phyloP scores from a whole-genome alignment of 2,329 filamentous ascomycete genomes.

The Westerdykella sp. region DNA sequence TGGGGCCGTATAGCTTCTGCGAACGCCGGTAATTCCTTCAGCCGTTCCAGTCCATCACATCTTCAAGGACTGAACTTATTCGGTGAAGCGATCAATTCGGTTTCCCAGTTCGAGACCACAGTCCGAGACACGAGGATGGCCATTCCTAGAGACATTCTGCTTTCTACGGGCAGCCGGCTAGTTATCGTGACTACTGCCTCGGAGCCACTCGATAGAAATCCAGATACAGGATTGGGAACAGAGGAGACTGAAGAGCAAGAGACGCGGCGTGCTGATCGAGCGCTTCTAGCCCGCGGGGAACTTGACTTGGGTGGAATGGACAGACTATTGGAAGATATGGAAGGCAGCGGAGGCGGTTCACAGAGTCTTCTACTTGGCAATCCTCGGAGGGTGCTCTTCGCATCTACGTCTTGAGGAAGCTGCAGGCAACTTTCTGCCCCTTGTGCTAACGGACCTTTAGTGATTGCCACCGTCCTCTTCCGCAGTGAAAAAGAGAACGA shows the following conservation, averaged over 20 bases:
- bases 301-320: slow-evolving; percentile 46
- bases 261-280: slow-evolving; percentile 34
- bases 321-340: slow-evolving; percentile 38
- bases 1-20: slow-evolving; percentile 39
- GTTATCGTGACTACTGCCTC: slow-evolving; percentile 37
- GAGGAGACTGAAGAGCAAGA: slow-evolving; percentile 27
- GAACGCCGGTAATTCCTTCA: slow-evolving; percentile 33
- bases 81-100: slow-evolving; percentile 40
- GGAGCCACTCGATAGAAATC: slow-evolving; percentile 24
- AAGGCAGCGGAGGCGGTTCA: slow-evolving; percentile 15
- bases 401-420: slow-evolving; percentile 21
- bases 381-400: slow-evolving; percentile 32
- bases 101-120: slow-evolving; percentile 40
- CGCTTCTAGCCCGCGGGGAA: slow-evolving; percentile 40
- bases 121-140: slow-evolving; percentile 39
- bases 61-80: slow-evolving; percentile 38
- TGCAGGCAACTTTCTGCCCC: background rate
- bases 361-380: slow-evolving; percentile 25
- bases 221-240: slow-evolving; percentile 24
- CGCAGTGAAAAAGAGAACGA: background rate
- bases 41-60: slow-evolving; percentile 38
- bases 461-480: background rate
- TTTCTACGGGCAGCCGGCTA: slow-evolving; percentile 41
- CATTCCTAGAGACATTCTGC: slow-evolving; percentile 39
- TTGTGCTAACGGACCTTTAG: too few relatives aligned